Base-by-base conservation (phyloP, 305 asterid species). In the Stenogyne calaminthoides region DNA sequence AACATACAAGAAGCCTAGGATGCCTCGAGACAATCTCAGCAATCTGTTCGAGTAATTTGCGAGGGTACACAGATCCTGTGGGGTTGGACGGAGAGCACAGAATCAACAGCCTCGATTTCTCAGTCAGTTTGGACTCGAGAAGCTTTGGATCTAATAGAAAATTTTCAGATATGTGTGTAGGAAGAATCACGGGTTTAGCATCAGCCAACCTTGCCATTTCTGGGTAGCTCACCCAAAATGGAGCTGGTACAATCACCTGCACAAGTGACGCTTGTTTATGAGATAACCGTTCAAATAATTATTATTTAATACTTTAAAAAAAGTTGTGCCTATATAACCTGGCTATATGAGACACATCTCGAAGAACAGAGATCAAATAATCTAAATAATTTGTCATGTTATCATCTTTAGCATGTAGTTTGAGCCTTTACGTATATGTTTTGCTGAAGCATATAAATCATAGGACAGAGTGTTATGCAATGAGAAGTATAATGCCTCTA, bases 171-270 rank as follows among this genome's bases (percentile, higher is more conserved):
- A 94, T 78, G 80, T 47, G 70, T 0, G 97, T 87, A 6, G 93
- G 97, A 73, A 94, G 87, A 72, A 92, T 86, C 65, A 92, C 92
- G 18, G 99, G 99, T 19, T 67, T 83, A 52, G 99, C 98, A 80
- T 94, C 99, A 2, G 99, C 98, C 82, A 94, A 73, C 80, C 96
- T 88, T 60, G 98, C 98, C 88, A 94, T 94, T 85, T 94, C 97
- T 18, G 98, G 98, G 86, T 94, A 94, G 84, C 99, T 94, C 80
- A 94, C 99, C 98, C 98, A 94, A 78, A 75, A 94, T n/a, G 99
- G 99, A 55, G 97, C 97, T n/a, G 97, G 98, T 73, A 94, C 89
- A 22, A 94, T 62, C 71, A 94, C 99, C 99, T 94, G 90, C 60
- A 63, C 10, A 78, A 52, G 74, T 60, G 67, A 55, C 54, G 61